phyloP scores from a whole-genome alignment of 73 alveolate species.

The Diophrys sp. region DNA sequence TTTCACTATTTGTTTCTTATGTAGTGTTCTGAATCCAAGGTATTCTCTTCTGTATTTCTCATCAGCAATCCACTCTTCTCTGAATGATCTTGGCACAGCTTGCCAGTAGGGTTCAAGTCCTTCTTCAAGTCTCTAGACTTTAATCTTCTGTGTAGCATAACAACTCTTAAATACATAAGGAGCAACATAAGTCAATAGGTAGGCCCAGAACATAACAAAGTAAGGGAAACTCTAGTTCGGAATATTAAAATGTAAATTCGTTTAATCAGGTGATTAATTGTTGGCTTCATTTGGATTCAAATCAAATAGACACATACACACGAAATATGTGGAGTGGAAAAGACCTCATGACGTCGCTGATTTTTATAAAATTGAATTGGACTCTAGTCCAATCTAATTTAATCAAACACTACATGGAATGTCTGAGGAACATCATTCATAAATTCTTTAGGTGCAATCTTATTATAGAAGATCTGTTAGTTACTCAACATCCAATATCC shows the following conservation, averaged over 20 bases:
- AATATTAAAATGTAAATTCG: no score
- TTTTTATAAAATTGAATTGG: no score
- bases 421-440: background rate
- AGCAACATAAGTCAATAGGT: background rate
- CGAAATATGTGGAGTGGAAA: no score
- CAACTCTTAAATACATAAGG: slow-evolving; percentile 12
- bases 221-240: slow-evolving; percentile 38
- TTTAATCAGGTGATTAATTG: no score
- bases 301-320: no score
- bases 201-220: background rate
- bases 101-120: slow-evolving; percentile 18
- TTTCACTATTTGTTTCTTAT: slow-evolving; percentile 1
- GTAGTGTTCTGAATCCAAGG: slow-evolving; percentile 31
- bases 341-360: no score
- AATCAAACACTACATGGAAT: slow-evolving; percentile 23
- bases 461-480: slow-evolving; percentile 41
- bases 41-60: slow-evolving; percentile 26
- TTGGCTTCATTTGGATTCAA: no score
- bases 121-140: slow-evolving; percentile 1
- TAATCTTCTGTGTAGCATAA: slow-evolving; percentile 10
- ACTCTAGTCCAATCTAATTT: slow-evolving; percentile 6
- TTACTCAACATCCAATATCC: slow-evolving; percentile 51
- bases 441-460: background rate
- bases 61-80: slow-evolving; percentile 28
- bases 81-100: slow-evolving; percentile 7